A percentile compares a stretch with the other conserved stretches of the same genome.
Conservation (phyloP, 2,329 filamentous ascomycete genomes). For the Raffaelea deltoideospora region DNA sequence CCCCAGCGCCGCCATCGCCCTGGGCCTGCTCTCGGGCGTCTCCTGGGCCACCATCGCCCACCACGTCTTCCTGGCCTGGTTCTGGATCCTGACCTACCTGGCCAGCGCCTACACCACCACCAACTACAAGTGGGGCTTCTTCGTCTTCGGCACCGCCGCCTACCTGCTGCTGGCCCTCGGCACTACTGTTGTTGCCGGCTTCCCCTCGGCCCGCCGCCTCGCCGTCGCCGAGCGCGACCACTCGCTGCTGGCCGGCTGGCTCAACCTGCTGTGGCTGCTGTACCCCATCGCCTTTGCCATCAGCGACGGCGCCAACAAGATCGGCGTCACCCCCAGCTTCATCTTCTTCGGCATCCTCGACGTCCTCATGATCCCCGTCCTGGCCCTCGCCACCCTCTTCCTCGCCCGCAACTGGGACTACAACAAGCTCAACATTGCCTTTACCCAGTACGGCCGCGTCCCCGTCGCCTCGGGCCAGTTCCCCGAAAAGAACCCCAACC, state of each 20-base stretch:
- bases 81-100: constrained; percentile 36
- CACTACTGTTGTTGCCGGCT: constrained; percentile 26
- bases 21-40: constrained; percentile 32
- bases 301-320: constrained; percentile 34
- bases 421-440: constrained; percentile 31
- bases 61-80: constrained; percentile 32
- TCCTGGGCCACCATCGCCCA: constrained; percentile 41
- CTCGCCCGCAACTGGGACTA: constrained; percentile 36
- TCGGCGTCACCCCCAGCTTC: constrained; percentile 27
- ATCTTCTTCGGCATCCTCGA: constrained; percentile 42
- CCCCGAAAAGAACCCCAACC: constrained; percentile 27
- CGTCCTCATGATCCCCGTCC: constrained; percentile 28
- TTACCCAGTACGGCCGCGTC: constrained; percentile 40
- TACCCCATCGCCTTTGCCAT: constrained; percentile 40
- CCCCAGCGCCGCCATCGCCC: constrained; percentile 26
- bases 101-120: constrained; percentile 29
- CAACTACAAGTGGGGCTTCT: constrained; percentile 45
- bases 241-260: constrained; percentile 26
- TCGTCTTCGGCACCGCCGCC: constrained; percentile 32
- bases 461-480: constrained; percentile 22
- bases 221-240: constrained; percentile 30
- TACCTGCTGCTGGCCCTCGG: constrained; percentile 29
- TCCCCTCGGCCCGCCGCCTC: constrained; percentile 22
- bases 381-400: constrained; percentile 26
- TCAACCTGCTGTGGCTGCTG: constrained; percentile 35